Evolutionary conservation across 306 rosid genomes (phyloP).

Genomic region (Oxytropis ochrocephala): DNA sequence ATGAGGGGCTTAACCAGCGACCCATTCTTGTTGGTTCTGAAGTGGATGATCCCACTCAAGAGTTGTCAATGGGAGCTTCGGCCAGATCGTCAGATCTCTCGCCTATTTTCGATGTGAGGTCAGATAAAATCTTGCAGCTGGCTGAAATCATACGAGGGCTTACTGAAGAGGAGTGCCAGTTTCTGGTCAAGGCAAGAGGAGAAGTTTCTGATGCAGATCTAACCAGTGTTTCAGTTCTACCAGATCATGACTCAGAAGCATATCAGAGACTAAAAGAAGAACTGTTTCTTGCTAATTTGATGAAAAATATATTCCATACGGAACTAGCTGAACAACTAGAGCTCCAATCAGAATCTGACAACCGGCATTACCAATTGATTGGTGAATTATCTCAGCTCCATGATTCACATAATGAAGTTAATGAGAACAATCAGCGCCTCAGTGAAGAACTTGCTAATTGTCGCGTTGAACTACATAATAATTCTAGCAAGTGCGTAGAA

Average conservation of each 20-base stretch:
- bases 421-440: slow-evolving; percentile 57
- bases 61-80: slow-evolving; percentile 30
- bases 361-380: slow-evolving; percentile 32
- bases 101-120: slow-evolving; percentile 30
- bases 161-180: slow-evolving; percentile 46
- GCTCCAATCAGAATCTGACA: slow-evolving; percentile 49
- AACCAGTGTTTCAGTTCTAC: slow-evolving; percentile 16
- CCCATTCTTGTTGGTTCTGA: slow-evolving; percentile 21
- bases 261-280: slow-evolving; percentile 75
- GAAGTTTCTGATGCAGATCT: slow-evolving; percentile 28
- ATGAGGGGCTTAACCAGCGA: slow-evolving; percentile 31
- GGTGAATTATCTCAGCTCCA: slow-evolving; percentile 48
- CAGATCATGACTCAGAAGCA: slow-evolving; percentile 29
- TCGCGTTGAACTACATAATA: slow-evolving; percentile 47
- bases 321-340: slow-evolving; percentile 63
- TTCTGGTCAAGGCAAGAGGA: slow-evolving; percentile 48
- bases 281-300: slow-evolving; percentile 48
- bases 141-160: slow-evolving; percentile 48
- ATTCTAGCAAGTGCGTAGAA: slow-evolving; percentile 45
- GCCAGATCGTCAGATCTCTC: slow-evolving; percentile 23
- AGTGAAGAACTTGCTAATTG: slow-evolving; percentile 59
- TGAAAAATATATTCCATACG: slow-evolving; percentile 49
- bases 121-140: slow-evolving; percentile 48
- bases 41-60: slow-evolving; percentile 16
- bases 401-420: slow-evolving; percentile 38